Evolutionary conservation across 148 eudicot genomes (phyloP).

Genomic region (Camellia granthamiana): DNA sequence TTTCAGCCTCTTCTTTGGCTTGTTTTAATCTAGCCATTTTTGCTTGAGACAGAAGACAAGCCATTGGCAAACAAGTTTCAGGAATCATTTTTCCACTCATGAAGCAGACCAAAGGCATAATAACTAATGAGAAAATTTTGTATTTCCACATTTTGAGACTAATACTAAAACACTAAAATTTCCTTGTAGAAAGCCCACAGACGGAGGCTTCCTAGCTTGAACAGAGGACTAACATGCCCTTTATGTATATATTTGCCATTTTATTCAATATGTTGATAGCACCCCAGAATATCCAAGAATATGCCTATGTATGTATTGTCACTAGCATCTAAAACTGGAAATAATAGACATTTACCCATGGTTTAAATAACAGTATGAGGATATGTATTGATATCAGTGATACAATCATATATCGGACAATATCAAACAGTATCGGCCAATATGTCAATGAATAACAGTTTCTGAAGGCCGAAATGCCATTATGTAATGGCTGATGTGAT

Average conservation of each 20-base stretch:
- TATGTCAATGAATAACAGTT: too few relatives aligned
- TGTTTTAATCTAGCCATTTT: constrained; percentile 19
- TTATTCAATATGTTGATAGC: background rate
- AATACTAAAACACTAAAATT: background rate
- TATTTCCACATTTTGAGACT: background rate
- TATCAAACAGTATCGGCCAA: too few relatives aligned
- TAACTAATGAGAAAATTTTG: background rate
- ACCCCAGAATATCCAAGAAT: background rate
- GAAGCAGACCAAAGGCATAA: background rate
- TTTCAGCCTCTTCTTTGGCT: constrained; percentile 21
- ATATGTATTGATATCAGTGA: too few relatives aligned
- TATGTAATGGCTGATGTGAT: too few relatives aligned
- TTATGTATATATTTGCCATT: background rate
- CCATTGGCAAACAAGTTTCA: constrained; percentile 4
- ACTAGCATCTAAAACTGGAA: background rate
- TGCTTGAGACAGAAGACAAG: background rate
- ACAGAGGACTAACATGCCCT: background rate
- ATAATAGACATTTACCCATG: background rate
- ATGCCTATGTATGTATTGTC: background rate
- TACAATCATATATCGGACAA: too few relatives aligned
- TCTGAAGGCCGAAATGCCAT: too few relatives aligned
- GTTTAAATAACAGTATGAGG: background rate
- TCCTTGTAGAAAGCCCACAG: background rate
- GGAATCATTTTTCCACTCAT: background rate
- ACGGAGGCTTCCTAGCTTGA: background rate